These are phyloP conservation scores for Coffea eugenioides DNA, from an alignment of 257 asterid genomes.

Conservation along the genomic window DNA sequence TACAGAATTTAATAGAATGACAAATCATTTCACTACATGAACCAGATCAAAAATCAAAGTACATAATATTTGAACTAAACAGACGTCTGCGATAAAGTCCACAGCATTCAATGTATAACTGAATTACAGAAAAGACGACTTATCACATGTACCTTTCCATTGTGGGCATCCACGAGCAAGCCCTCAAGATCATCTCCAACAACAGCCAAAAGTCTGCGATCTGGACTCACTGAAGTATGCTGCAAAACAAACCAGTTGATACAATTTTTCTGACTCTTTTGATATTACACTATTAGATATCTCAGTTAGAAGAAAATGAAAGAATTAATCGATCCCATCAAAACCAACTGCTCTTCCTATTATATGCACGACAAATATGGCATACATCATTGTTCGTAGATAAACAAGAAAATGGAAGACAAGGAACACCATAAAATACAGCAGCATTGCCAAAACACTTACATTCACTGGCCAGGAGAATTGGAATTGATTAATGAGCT, in stretches of 20 bases:
- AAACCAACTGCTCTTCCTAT: background rate
- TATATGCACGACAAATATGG: background rate
- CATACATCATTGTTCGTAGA: background rate
- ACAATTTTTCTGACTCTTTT: background rate
- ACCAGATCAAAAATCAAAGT: background rate
- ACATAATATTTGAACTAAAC: background rate
- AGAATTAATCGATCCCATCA: background rate
- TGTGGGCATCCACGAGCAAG: constrained; percentile 58
- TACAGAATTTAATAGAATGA: background rate
- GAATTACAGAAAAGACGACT: background rate
- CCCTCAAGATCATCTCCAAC: constrained; percentile 69
- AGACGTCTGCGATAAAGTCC: background rate
- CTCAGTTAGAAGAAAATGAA: background rate
- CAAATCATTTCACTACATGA: background rate
- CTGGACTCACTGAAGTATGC: constrained; percentile 78
- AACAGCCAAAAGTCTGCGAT: constrained; percentile 58
- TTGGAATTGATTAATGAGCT: constrained; percentile 55
- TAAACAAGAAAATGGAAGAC: background rate
- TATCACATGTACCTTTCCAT: constrained; percentile 52
- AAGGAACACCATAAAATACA: background rate
- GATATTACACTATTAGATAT: background rate
- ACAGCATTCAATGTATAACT: background rate
- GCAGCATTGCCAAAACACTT: constrained; percentile 24
- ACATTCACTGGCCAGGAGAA: constrained; percentile 88
- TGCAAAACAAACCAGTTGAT: constrained; percentile 26